Percentiles rank a stretch among this genome's conserved stretches.
phyloP scores from a whole-genome alignment of 148 eudicot genomes.

The Selenicereus undatus region DNA sequence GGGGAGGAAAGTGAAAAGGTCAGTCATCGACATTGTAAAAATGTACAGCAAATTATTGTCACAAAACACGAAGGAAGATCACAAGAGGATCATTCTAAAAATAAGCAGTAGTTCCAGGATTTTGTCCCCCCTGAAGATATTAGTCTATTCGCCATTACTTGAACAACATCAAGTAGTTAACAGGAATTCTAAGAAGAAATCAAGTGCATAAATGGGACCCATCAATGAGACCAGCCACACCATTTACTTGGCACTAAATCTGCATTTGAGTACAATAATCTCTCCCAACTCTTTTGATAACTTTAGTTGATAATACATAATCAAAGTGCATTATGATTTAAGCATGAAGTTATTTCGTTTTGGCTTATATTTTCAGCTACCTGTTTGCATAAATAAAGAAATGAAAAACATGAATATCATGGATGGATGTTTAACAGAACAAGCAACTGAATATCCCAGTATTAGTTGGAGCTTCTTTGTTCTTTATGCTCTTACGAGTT shows the following conservation, averaged over 20 bases:
- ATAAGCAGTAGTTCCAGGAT: conserved; percentile 17
- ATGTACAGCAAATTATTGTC: conserved; percentile 18
- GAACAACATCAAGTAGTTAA: conserved; percentile 35
- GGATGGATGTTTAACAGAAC: neutral
- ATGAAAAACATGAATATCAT: conserved; percentile 10
- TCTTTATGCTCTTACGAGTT: neutral
- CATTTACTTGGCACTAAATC: conserved; percentile 12
- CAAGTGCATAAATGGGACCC: conserved; percentile 28
- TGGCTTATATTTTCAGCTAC: conserved; percentile 20
- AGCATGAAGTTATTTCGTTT: conserved; percentile 25
- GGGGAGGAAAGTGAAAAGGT: conserved; percentile 5
- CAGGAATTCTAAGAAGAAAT: conserved; percentile 29
- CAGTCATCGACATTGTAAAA: conserved; percentile 3
- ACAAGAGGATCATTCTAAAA: conserved; percentile 27
- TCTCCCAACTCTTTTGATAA: neutral
- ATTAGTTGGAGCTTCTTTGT: neutral
- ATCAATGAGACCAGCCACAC: neutral
- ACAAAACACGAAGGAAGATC: conserved; percentile 12
- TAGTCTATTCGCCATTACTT: conserved; percentile 20
- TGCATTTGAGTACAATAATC: neutral
- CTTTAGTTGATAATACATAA: conserved; percentile 23
- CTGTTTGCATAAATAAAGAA: conserved; percentile 12
- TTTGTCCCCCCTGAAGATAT: conserved; percentile 9
- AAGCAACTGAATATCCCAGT: neutral
- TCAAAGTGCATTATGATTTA: conserved; percentile 31